Percentiles rank a stretch among this genome's conserved stretches.
Evolutionary conservation across 106 monocot species (phyloP).

Genomic region (Posidonia australis): DNA sequence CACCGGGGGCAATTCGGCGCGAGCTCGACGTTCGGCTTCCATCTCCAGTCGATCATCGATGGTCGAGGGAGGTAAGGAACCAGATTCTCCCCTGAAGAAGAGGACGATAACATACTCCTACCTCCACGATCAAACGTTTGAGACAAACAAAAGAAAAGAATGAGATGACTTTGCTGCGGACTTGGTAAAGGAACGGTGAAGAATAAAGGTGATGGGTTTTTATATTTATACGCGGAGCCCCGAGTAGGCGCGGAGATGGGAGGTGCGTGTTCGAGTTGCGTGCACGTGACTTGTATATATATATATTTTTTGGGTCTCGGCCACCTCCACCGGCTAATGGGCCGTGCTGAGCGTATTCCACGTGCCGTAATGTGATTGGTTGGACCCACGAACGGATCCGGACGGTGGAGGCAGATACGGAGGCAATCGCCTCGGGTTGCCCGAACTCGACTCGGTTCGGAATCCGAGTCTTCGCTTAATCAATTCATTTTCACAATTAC

Average conservation of each 20-base stretch:
- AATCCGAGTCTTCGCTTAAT: no score
- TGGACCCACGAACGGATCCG: not conserved
- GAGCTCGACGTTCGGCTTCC: conserved; percentile 5
- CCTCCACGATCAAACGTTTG: not conserved
- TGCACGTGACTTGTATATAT: not conserved
- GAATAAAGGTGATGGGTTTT: no score
- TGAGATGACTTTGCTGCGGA: not conserved
- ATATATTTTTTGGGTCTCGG: not conserved
- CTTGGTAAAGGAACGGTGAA: not conserved
- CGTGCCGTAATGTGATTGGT: not conserved
- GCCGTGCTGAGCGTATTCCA: not conserved
- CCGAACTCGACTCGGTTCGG: not conserved
- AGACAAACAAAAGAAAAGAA: not conserved
- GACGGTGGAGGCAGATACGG: not conserved
- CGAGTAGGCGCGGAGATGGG: no score
- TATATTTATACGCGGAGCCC: no score
- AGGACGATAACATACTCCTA: not conserved
- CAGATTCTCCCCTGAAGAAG: not conserved
- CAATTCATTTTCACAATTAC: no score
- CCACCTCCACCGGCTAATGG: not conserved
- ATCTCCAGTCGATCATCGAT: not conserved
- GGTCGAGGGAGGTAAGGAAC: not conserved
- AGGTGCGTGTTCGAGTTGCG: no score
- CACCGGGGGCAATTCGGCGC: conserved; percentile 8
- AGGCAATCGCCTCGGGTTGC: not conserved